Conservation (phyloP, 441 rosid species). For the Mallotus japonicus region DNA sequence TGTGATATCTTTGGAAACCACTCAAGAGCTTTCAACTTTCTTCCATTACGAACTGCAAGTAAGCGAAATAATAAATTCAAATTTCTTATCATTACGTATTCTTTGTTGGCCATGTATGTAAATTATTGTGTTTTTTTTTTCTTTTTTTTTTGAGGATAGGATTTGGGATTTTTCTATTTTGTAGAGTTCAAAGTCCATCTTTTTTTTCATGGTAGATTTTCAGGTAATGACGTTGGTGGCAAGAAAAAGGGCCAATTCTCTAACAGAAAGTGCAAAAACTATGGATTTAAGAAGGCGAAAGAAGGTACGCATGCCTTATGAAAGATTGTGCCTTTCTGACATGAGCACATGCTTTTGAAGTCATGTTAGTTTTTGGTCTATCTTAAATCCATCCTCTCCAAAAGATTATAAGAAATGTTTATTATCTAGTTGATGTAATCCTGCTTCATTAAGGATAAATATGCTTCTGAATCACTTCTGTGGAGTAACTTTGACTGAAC, state of each 20-base stretch:
- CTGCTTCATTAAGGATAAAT: too few relatives aligned
- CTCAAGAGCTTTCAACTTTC: conserved; percentile 29
- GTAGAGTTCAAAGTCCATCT: background rate
- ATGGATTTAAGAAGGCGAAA: conserved; percentile 56
- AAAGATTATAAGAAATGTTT: background rate
- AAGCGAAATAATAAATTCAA: conserved; percentile 24
- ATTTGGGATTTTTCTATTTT: background rate
- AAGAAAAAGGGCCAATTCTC: conserved; percentile 44
- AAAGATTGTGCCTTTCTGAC: background rate
- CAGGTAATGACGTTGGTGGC: conserved; percentile 36
- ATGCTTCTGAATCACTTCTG: too few relatives aligned
- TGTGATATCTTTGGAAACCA: conserved; percentile 42
- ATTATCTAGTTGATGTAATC: background rate
- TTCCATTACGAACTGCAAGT: conserved; percentile 38
- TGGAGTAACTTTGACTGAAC: too few relatives aligned
- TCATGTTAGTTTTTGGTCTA: background rate
- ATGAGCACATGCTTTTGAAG: background rate
- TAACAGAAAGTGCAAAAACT: conserved; percentile 62
- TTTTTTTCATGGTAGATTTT: conserved; percentile 26
- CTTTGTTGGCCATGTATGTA: background rate
- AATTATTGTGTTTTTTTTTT: too few relatives aligned
- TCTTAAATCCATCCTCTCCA: background rate
- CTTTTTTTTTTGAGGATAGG: too few relatives aligned
- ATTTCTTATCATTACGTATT: background rate
- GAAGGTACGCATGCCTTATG: conserved; percentile 46